Conservation (phyloP, 176 grass and related monocot genomes). For the Ananas comosus region DNA sequence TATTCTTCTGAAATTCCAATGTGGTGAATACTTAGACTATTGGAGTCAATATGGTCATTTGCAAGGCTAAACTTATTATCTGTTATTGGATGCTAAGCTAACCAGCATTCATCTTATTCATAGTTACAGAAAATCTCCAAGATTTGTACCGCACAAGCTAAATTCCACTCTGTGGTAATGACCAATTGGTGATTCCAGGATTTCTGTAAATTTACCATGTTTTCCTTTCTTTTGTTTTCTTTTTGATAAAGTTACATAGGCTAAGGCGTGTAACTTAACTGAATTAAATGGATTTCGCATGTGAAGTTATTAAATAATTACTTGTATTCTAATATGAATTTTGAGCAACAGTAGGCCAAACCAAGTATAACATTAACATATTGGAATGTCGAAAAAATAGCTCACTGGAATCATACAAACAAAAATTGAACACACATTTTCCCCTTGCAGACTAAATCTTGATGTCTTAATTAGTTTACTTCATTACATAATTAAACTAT, state of each 20-base stretch:
- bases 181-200: neutral
- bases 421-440: neutral
- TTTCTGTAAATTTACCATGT: neutral
- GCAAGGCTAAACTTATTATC: neutral
- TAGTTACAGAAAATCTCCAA: neutral
- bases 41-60: neutral
- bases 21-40: neutral
- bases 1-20: neutral
- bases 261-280: too few species aligned
- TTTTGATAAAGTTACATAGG: too few species aligned
- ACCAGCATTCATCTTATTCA: neutral
- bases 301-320: neutral
- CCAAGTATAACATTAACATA: neutral
- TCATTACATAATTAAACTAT: neutral
- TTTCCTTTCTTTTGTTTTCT: too few species aligned
- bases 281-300: neutral
- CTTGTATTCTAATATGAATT: neutral
- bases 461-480: neutral
- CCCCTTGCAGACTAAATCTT: neutral
- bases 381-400: neutral
- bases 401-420: neutral
- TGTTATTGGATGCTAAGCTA: neutral
- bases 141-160: neutral
- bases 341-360: neutral
- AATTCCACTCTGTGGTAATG: neutral